Percentiles rank a stretch among this genome's conserved stretches.
phyloP scores from a whole-genome alignment of 2,329 filamentous ascomycete genomes.

The Mycocentrospora acerina region DNA sequence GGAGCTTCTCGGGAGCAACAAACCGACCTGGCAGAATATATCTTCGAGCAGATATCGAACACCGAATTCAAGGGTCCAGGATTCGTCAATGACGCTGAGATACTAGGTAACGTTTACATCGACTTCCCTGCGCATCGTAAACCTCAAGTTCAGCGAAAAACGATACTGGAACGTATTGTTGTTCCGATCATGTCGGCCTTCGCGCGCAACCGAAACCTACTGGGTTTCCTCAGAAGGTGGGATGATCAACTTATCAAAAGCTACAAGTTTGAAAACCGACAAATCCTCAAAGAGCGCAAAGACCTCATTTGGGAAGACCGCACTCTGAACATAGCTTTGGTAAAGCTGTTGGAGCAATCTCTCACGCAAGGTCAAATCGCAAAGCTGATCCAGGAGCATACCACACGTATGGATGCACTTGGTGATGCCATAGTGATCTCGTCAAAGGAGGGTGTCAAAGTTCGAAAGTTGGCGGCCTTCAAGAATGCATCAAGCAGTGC shows the following conservation, averaged over 20 bases:
- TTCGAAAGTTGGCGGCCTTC: constrained; percentile 22
- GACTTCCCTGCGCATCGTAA: neutral
- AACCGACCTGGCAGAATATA: constrained; percentile 25
- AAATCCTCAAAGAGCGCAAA: constrained; percentile 16
- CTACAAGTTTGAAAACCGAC: constrained; percentile 17
- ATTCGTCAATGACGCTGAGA: constrained; percentile 5
- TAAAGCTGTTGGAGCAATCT: constrained; percentile 30
- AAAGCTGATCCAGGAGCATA: constrained; percentile 32
- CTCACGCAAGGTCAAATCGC: constrained; percentile 36
- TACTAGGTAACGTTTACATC: neutral
- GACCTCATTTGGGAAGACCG: constrained; percentile 35
- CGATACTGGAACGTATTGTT: constrained; percentile 22
- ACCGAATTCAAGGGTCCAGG: constrained; percentile 13
- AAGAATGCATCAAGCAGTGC: constrained; percentile 29
- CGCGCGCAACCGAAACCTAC: constrained; percentile 35
- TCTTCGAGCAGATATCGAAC: constrained; percentile 34
- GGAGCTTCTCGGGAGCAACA: constrained; percentile 15
- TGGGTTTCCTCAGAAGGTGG: constrained; percentile 39
- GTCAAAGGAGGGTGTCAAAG: constrained; percentile 13
- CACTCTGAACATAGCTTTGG: constrained; percentile 22
- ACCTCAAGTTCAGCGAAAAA: neutral
- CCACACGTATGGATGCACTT: constrained; percentile 18
- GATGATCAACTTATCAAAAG: constrained; percentile 32
- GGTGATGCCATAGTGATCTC: constrained; percentile 11
- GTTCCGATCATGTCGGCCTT: constrained; percentile 38